A percentile compares a stretch with the other conserved stretches of the same genome.
Conservation (phyloP, 768 basidiomycete genomes). For the Phylloporus sp. region DNA sequence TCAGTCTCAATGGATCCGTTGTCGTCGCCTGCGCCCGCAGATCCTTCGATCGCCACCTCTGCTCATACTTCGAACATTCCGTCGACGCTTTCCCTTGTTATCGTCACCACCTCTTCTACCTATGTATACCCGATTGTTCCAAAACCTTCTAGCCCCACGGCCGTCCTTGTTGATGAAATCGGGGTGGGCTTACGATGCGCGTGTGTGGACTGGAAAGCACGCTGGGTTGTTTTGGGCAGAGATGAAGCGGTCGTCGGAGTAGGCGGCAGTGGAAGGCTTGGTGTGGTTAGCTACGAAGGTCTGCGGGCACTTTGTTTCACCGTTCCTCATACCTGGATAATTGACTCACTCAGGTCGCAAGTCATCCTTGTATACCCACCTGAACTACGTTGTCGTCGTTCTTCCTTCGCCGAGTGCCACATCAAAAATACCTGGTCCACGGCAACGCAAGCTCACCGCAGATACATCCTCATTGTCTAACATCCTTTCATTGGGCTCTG, state of each 20-base stretch:
- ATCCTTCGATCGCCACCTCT: slow-evolving; percentile 13
- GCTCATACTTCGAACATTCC: slow-evolving; percentile 18
- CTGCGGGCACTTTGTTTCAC: background rate
- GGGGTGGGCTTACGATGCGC: slow-evolving; percentile 85
- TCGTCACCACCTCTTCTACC: slow-evolving; percentile 84
- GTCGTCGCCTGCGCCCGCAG: slow-evolving; percentile 12
- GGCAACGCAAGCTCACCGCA: slow-evolving; percentile 23
- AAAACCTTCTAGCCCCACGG: slow-evolving; percentile 59
- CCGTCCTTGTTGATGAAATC: slow-evolving; percentile 77
- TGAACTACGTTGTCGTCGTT: slow-evolving; percentile 86
- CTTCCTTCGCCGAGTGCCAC: slow-evolving; percentile 77
- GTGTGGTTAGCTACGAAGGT: slow-evolving; percentile 94
- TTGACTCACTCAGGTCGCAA: slow-evolving; percentile 38
- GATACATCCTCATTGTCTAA: slow-evolving; percentile 12
- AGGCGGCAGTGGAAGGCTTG: slow-evolving; percentile 73
- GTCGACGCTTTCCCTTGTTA: slow-evolving; percentile 63
- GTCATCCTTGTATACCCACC: slow-evolving; percentile 67
- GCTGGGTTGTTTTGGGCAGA: slow-evolving; percentile 77
- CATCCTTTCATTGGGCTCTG: slow-evolving; percentile 28
- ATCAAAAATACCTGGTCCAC: slow-evolving; percentile 42
- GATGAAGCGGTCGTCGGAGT: slow-evolving; percentile 92
- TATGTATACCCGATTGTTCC: slow-evolving; percentile 74
- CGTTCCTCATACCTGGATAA: background rate
- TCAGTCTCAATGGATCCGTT: slow-evolving; percentile 23
- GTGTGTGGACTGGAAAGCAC: slow-evolving; percentile 67